Evolutionary conservation across 176 grass and related monocot genomes (phyloP), one percentile per base, ranked within the genome.

Genomic region (Cenchrus fungigraminus): DNA sequence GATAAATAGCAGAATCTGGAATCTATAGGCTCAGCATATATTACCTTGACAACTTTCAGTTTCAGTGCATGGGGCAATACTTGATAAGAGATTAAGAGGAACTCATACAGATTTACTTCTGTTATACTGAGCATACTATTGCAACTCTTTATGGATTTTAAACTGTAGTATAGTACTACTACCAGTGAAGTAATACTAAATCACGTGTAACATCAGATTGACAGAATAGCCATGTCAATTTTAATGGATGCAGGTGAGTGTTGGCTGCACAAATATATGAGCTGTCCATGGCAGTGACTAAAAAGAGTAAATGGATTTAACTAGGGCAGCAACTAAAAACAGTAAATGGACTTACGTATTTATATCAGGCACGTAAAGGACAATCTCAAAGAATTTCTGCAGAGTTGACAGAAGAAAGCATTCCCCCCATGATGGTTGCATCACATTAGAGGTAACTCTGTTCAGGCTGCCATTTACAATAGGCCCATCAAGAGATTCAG

Each of bases 331-430:
- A 49, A 72, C 34, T 47, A 34, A 28, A 7, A 77, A 40, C 31
- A 67, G 62, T 37, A 79, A 75, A 68, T 83, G 71, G 22, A 84
- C 84, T 94, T 88, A 98, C 97, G 44, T 71, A 51, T 94, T 95
- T 81, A 98, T 91, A 84, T 92, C 88, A 76, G 93, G 97, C 62
- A 94, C 40, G 15, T 72, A 59, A 80, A 98, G 81, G 65, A 94
- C 14, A 76, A 98, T 37, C 22, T 90, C 79, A 65, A 98, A 98
- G 59, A 94, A 89, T 62, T 90, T 98, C 47, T 66, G 79, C 73
- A 98, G 79, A 52, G 94, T 76, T 71, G 91, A 87, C 65, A 98
- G 71, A 20, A 96, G 32, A 75, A 95, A 68, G 17, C 80, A 94
- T 98, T 98, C 97, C 77, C 55, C 29, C 71, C 94, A 79, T 81